phyloP scores from a whole-genome alignment of 495 filamentous ascomycete species.

The Hypoxylon fragiforme region DNA sequence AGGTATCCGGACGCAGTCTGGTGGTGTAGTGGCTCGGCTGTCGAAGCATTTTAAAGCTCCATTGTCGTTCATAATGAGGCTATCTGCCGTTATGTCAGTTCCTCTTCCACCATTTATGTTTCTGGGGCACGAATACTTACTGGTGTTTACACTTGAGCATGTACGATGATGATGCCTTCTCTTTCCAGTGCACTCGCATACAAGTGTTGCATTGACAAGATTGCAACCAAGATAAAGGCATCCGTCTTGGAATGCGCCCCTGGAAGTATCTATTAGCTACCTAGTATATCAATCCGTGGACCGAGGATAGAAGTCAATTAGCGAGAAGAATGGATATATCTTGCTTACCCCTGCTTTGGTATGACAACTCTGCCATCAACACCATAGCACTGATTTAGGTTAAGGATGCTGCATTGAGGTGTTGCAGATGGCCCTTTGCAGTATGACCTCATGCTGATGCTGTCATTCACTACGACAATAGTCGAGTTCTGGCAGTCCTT shows the following conservation, averaged over 20 bases:
- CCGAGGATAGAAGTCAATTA: background rate
- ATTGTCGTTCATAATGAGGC: background rate
- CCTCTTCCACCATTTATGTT: background rate
- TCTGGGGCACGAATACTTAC: background rate
- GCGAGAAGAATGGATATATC: background rate
- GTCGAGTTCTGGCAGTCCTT: background rate
- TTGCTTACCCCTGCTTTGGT: background rate
- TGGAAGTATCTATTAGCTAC: no score
- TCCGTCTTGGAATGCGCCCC: background rate
- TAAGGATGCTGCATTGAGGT: constrained; percentile 6
- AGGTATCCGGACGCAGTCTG: background rate
- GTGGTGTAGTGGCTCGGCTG: background rate
- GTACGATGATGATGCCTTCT: background rate
- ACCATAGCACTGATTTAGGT: constrained; percentile 8
- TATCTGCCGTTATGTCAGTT: background rate
- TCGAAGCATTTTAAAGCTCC: constrained; percentile 6
- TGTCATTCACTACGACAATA: background rate
- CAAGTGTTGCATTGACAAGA: background rate
- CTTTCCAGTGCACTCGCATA: background rate
- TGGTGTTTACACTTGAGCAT: background rate
- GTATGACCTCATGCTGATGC: background rate
- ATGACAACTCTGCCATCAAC: background rate
- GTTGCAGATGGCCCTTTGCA: background rate
- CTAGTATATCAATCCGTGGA: no score
- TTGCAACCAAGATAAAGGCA: background rate